Evolutionary conservation across 2,329 filamentous ascomycete genomes (phyloP), one percentile per base, ranked within the genome.

Genomic region (Fusarium abutilonis): DNA sequence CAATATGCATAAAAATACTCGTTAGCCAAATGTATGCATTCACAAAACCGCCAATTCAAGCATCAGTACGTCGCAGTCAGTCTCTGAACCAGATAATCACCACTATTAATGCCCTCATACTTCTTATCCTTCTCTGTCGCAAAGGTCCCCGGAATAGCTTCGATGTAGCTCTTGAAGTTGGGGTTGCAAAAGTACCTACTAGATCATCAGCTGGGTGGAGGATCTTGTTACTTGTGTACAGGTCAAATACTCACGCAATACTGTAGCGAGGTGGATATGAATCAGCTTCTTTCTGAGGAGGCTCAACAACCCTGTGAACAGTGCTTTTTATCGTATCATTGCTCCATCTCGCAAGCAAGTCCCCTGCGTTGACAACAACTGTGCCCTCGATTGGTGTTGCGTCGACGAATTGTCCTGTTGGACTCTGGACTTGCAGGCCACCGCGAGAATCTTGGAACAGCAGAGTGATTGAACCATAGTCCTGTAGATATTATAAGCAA

Each of bases 281-380:
- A 14, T 82, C 82, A 8, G 77, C 78, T 4, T 78, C 79, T 4
- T 81, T 82, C 14, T 80, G 79, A 1, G 91, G 90, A 2, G 93
- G 93, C 77, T 97, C 91, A 6, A 97, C 91, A 1, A 97, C 93
- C 10, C 93, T 87, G 76, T 97, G 93, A 58, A 93, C 86, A 4
- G 93, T 97, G 72, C 90, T 94, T 78, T 90, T 93, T 78, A 97
- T 96, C 5, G 86, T 90, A 71, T 96, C 92, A 72, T 97, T 97
- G 63, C 90, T 92, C 93, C 93, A 97, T 48, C 93, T 82, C 1
- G 91, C 89, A 45, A 97, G 79, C 66, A 97, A 74, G 73, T 97
- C 93, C 1, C 93, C 93, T 0, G 93, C 93, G 71, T 97, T 97
- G 64, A 97, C 85, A 10, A 97, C 91, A 36, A 95, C 89, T 0